Conservation (phyloP, 345 rosid species). For the Hypericum androsaemum region DNA sequence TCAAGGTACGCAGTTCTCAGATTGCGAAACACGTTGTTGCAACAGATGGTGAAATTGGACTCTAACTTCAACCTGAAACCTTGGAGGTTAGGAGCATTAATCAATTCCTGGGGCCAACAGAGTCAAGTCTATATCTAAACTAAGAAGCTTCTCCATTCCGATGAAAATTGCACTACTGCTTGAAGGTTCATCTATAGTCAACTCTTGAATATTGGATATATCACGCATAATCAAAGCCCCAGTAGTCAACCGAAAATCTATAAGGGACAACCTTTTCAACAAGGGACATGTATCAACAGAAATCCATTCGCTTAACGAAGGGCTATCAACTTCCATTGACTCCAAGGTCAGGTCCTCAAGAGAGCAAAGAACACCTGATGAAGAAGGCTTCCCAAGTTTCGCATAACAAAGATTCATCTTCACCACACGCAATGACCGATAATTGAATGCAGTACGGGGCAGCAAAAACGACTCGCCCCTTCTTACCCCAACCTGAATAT, state of each 20-base stretch:
- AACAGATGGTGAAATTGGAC: background rate
- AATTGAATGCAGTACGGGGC: background rate
- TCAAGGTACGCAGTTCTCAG: too few species aligned
- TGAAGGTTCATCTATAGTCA: background rate
- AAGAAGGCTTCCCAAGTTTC: background rate
- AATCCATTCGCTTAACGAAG: background rate
- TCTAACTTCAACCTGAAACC: background rate
- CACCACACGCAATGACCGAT: background rate
- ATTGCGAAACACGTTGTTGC: background rate
- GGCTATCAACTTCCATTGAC: background rate
- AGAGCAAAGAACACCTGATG: background rate
- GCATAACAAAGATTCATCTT: background rate
- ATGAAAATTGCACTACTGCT: background rate
- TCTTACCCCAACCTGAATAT: background rate
- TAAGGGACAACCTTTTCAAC: background rate
- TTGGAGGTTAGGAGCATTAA: constrained; percentile 4
- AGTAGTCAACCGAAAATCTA: background rate
- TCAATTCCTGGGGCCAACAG: background rate
- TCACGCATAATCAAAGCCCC: background rate
- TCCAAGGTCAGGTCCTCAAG: constrained; percentile 1
- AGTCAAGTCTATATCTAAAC: background rate
- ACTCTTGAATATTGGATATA: background rate
- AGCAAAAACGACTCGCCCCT: background rate
- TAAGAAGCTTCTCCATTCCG: background rate
- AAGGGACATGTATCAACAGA: constrained; percentile 5